phyloP scores from a whole-genome alignment of 2,329 filamentous ascomycete genomes.

The Phyllosticta ampelicida region DNA sequence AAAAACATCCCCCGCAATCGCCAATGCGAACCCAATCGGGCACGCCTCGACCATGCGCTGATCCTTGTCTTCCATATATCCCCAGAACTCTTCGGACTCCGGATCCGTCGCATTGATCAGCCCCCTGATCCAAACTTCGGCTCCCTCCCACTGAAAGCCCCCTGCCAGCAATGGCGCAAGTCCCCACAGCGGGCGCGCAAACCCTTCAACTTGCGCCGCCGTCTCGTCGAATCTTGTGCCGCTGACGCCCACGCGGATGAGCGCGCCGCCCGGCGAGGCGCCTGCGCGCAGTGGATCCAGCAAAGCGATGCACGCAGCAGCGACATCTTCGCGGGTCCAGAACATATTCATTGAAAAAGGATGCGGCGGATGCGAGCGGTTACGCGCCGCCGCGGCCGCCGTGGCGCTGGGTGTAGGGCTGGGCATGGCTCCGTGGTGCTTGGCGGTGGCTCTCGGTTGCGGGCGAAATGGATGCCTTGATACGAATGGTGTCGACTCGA shows the following conservation, averaged over 20 bases:
- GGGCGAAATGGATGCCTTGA: not conserved
- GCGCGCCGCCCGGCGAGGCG: constrained; percentile 55
- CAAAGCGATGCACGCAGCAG: constrained; percentile 37
- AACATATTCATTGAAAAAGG: constrained; percentile 34
- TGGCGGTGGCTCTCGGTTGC: not conserved
- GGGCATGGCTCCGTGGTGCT: not conserved
- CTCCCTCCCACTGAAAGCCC: constrained; percentile 52
- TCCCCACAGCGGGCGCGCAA: constrained; percentile 66
- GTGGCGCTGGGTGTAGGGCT: constrained; percentile 16
- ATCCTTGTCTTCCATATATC: constrained; percentile 62
- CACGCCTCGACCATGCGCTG: constrained; percentile 83
- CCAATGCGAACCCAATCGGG: constrained; percentile 63
- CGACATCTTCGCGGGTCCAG: constrained; percentile 31
- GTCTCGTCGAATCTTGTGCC: constrained; percentile 69
- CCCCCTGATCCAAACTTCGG: constrained; percentile 58
- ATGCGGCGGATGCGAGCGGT: constrained; percentile 32
- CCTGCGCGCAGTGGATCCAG: constrained; percentile 62
- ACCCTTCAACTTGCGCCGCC: constrained; percentile 67
- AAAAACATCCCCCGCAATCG: constrained; percentile 52
- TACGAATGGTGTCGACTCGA: not conserved
- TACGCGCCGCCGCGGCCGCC: constrained; percentile 20
- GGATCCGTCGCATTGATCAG: constrained; percentile 62
- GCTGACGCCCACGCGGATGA: constrained; percentile 58
- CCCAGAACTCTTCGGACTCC: constrained; percentile 62
- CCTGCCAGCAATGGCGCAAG: constrained; percentile 60